Percentiles rank a stretch among this genome's conserved stretches.
Conservation (phyloP, 768 basidiomycete genomes). For the Crepidotus variabilis region DNA sequence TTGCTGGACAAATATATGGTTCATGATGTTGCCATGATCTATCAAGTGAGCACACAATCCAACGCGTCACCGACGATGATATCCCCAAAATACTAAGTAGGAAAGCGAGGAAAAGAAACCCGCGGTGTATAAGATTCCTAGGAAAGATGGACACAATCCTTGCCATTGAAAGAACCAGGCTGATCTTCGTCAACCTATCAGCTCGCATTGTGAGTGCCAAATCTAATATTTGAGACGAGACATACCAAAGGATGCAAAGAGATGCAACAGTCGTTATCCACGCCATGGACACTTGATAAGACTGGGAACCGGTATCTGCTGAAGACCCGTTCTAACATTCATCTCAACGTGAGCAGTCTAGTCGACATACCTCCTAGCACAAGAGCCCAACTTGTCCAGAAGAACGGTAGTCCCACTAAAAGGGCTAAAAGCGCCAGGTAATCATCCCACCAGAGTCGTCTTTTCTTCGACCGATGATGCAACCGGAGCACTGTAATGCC, state of each 20-base stretch:
- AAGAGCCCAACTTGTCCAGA: neutral
- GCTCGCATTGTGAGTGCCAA: neutral
- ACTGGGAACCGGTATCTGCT: neutral
- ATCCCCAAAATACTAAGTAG: neutral
- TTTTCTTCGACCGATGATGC: neutral
- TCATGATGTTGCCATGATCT: neutral
- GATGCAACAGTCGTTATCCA: neutral
- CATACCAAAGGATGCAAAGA: neutral
- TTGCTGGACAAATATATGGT: neutral
- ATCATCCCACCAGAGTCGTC: neutral
- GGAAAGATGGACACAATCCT: neutral
- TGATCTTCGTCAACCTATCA: neutral
- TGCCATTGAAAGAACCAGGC: neutral
- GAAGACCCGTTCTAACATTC: neutral
- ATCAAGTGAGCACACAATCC: neutral
- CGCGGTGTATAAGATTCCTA: neutral
- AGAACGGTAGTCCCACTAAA: neutral
- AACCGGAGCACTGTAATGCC: neutral
- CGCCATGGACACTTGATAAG: neutral
- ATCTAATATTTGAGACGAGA: neutral
- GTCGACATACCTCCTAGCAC: neutral
- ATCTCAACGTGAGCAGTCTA: neutral
- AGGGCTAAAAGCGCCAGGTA: neutral
- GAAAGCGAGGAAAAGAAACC: neutral
- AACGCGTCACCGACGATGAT: neutral